Base-by-base conservation (phyloP, 2,329 filamentous ascomycete species). In the Fusarium ramigenum region DNA sequence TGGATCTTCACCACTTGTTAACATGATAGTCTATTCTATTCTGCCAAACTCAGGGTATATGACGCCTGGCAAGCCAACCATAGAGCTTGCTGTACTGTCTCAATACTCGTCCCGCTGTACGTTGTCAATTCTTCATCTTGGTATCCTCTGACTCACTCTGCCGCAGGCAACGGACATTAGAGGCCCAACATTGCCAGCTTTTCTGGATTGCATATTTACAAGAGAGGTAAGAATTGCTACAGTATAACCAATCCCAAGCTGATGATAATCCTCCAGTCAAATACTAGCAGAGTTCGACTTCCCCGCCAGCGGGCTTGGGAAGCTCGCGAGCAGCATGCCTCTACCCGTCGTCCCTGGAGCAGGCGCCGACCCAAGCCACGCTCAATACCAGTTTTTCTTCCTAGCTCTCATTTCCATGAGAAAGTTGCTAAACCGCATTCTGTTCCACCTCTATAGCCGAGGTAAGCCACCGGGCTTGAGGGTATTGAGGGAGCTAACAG, bases 191-290 rank as follows among this genome's bases (percentile, higher is more conserved):
- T 36, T 74, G 69, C 34, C 66, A 70, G 21, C 30, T 70, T 2
- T 72, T 67, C 39, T 74, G 69, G 71, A 66, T 74, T 12, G 60
- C 69, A 50, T 74, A 70, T 56, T 37, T 74, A 7, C 62, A 72
- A 15, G 71, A 72, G n/a, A 74, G 71, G 71, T 64, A 49, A 19
- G 2, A 15, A 8, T n/a, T 10, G 5, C 7, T 16, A 1, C 8
- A 8, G 10, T 12, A 23, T 2, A 23, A 7, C 9, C 9, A 11
- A 23, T 23, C 8, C 0, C 9, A 23, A 43, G 15, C 42, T 23
- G 6, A 43, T 5, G 42, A 11, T 8, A 0, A 10, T 5, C 6
- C 8, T 18, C 2, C 3, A 46, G 54, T n/a, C 69, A 72, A 50
- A 37, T 72, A 4, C 57, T 74, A 3, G 69, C 71, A 5, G 69